These are phyloP conservation scores for Sarocladiaceae sp. DNA, from an alignment of 2,329 filamentous ascomycete species.

Conservation along the genomic window DNA sequence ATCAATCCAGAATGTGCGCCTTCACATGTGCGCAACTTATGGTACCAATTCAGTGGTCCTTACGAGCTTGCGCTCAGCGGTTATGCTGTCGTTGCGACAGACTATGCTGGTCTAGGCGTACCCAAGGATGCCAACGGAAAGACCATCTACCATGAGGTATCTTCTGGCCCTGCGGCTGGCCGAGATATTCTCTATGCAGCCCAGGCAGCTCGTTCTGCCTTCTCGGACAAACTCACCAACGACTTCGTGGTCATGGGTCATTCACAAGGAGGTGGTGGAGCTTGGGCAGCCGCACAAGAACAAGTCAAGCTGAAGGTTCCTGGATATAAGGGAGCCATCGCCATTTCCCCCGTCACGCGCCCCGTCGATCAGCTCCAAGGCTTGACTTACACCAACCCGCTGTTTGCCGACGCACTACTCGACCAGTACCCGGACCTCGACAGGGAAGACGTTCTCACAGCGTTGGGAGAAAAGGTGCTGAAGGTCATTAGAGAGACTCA, in stretches of 20 bases:
- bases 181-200: slow-evolving; percentile 39
- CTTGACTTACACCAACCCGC: slow-evolving; percentile 5
- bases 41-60: slow-evolving; percentile 34
- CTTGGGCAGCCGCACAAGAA: slow-evolving; percentile 30
- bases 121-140: slow-evolving; percentile 25
- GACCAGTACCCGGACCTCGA: slow-evolving; percentile 13
- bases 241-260: slow-evolving; percentile 42
- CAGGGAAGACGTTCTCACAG: slow-evolving; percentile 14
- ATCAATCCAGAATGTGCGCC: slow-evolving; percentile 33
- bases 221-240: slow-evolving; percentile 24
- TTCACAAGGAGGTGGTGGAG: slow-evolving; percentile 39
- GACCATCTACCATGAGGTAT: slow-evolving; percentile 29
- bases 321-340: slow-evolving; percentile 33
- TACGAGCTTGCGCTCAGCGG: slow-evolving; percentile 36
- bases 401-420: slow-evolving; percentile 14
- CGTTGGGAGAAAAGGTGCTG: slow-evolving; percentile 10
- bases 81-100: slow-evolving; percentile 39
- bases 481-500: slow-evolving; percentile 15
- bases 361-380: slow-evolving; percentile 14
- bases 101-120: slow-evolving; percentile 41
- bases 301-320: slow-evolving; percentile 24
- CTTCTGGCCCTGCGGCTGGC: slow-evolving; percentile 25
- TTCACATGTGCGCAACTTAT: slow-evolving; percentile 34
- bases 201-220: slow-evolving; percentile 34
- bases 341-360: slow-evolving; percentile 23